Evolutionary conservation across 305 asterid species (phyloP).

Genomic region (Caryopteris hybrid): DNA sequence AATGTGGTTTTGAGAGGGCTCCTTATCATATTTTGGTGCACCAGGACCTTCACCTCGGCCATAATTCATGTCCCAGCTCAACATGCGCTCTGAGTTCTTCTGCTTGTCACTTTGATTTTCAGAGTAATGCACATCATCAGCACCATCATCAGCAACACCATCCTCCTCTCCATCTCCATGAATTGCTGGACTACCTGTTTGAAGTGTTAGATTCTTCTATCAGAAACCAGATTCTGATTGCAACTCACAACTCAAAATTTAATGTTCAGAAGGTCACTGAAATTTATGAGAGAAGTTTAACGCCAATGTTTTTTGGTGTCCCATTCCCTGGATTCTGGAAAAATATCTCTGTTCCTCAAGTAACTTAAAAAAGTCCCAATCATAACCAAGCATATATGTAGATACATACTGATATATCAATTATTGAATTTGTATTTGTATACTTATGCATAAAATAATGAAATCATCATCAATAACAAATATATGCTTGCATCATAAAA

Average conservation of each 20-base stretch:
- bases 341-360: not conserved
- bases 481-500: not conserved
- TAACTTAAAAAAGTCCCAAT: not conserved
- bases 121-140: conserved; percentile 47
- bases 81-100: conserved; percentile 83
- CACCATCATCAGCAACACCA: conserved; percentile 53
- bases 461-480: not conserved
- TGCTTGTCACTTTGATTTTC: conserved; percentile 65
- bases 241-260: conserved; percentile 7
- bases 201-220: conserved; percentile 4
- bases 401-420: not conserved
- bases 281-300: not conserved
- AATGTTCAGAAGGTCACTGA: not conserved
- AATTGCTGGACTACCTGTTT: conserved; percentile 93
- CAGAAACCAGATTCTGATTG: conserved; percentile 19
- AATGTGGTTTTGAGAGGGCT: conserved; percentile 80
- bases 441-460: not conserved
- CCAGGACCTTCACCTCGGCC: conserved; percentile 70
- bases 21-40: conserved; percentile 86
- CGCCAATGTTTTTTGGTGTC: not conserved
- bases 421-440: not conserved
- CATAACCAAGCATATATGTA: not conserved
- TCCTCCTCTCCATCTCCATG: conserved; percentile 74
- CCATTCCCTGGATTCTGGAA: too few species aligned
- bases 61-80: conserved; percentile 90